Conservation (phyloP, 306 rosid species). For the Pyrus pyrifolia region DNA sequence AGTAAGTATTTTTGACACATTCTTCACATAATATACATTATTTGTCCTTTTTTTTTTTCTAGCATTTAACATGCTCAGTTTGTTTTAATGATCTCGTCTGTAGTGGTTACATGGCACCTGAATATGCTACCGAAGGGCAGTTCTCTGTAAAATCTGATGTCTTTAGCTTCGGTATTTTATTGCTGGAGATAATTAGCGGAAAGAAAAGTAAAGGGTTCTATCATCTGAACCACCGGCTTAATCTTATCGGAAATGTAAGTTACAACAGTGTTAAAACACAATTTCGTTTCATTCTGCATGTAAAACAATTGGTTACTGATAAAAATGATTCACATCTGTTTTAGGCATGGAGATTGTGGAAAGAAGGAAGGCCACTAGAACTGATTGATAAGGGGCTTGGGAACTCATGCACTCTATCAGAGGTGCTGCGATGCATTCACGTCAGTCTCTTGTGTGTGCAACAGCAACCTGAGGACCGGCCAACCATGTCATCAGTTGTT, state of each 20-base stretch:
- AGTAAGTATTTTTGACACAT: conserved; percentile 27
- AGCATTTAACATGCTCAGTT: not conserved
- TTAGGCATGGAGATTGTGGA: conserved; percentile 57
- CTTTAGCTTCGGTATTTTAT: conserved; percentile 36
- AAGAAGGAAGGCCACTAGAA: conserved; percentile 28
- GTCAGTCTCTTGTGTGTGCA: conserved; percentile 47
- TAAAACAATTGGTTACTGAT: not conserved
- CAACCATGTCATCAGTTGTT: conserved; percentile 29
- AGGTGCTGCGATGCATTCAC: conserved; percentile 41
- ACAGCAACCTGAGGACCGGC: conserved; percentile 29
- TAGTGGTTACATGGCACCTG: conserved; percentile 33
- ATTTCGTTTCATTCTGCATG: not conserved
- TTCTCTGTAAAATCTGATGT: conserved; percentile 29
- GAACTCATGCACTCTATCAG: conserved; percentile 10
- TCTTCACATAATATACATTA: not conserved
- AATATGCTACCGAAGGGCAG: conserved; percentile 24
- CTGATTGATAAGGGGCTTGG: conserved; percentile 26
- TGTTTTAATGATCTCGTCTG: not conserved
- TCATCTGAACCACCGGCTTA: conserved; percentile 12
- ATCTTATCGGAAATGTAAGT: conserved; percentile 52
- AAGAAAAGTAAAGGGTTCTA: conserved; percentile 38
- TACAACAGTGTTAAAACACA: not conserved
- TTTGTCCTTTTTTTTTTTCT: not conserved
- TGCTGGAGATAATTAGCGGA: conserved; percentile 49
- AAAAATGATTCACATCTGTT: not conserved